These are phyloP conservation scores for Sodiomyces alkalinus DNA, from an alignment of 2,329 filamentous ascomycete species.

Conservation along the genomic window DNA sequence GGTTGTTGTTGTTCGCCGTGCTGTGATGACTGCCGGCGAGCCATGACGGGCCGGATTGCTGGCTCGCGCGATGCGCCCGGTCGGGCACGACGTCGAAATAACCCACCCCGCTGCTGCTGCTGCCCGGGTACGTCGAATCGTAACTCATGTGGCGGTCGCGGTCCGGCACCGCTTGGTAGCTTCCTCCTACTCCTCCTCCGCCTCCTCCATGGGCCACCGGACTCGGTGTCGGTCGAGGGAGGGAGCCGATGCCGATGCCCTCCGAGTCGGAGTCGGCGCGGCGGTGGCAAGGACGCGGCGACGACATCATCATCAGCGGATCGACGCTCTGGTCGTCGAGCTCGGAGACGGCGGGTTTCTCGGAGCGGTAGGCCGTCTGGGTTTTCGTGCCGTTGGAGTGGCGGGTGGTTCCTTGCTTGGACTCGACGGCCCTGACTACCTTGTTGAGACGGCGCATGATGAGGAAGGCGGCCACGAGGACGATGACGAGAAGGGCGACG, in stretches of 20 bases:
- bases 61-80: constrained; percentile 8
- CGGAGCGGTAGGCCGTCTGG: constrained; percentile 14
- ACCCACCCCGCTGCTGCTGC: too few species aligned
- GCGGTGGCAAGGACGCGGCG: constrained; percentile 10
- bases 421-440: constrained; percentile 23
- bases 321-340: constrained; percentile 26
- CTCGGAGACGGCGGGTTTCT: constrained; percentile 24
- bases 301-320: constrained; percentile 20
- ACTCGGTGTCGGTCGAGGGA: constrained; percentile 3
- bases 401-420: constrained; percentile 18
- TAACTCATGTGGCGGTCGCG: constrained; percentile 14
- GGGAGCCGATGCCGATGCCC: constrained; percentile 3
- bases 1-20: too few species aligned
- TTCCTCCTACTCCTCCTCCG: too few species aligned
- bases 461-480: constrained; percentile 30
- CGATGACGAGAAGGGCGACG: constrained; percentile 28
- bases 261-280: constrained; percentile 5
- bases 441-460: constrained; percentile 34
- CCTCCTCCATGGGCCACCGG: constrained; percentile 3
- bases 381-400: constrained; percentile 15
- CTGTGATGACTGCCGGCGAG: too few species aligned
- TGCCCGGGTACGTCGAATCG: constrained; percentile 11
- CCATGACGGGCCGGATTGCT: constrained; percentile 10
- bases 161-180: constrained; percentile 8
- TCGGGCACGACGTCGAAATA: constrained; percentile 15